Evolutionary conservation across 2,329 filamentous ascomycete genomes (phyloP).

Genomic region (Fusarium xylarioides): DNA sequence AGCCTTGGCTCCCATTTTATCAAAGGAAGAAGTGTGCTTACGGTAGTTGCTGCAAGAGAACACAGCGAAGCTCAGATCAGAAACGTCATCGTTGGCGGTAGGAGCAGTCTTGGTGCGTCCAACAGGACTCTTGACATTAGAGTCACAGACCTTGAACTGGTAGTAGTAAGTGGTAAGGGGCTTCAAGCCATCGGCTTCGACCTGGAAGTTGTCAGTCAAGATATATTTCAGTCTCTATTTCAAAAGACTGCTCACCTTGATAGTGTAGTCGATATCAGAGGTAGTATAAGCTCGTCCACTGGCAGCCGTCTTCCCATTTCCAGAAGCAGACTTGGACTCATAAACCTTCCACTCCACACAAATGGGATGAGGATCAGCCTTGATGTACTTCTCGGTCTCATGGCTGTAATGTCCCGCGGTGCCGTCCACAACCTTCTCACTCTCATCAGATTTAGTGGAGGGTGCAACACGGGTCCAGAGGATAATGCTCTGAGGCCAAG

Average conservation of each 20-base stretch:
- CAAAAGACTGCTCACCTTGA: conserved; percentile 61
- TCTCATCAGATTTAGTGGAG: conserved; percentile 54
- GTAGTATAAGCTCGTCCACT: conserved; percentile 72
- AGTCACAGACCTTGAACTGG: conserved; percentile 74
- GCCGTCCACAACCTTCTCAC: conserved; percentile 49
- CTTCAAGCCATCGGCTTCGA: conserved; percentile 70
- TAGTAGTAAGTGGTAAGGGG: conserved; percentile 74
- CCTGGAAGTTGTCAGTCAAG: conserved; percentile 47
- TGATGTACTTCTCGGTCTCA: conserved; percentile 55
- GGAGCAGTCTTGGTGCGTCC: conserved; percentile 78
- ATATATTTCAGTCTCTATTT: rapidly evolving
- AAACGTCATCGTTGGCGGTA: conserved; percentile 61
- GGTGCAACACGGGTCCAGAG: conserved; percentile 61
- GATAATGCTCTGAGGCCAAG: conserved; percentile 66
- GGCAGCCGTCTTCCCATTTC: conserved; percentile 54
- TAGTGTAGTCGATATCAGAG: conserved; percentile 78
- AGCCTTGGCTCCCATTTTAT: neutral
- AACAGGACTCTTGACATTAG: conserved; percentile 67
- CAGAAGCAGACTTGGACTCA: conserved; percentile 51
- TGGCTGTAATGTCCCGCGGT: conserved; percentile 56
- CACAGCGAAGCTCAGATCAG: conserved; percentile 69
- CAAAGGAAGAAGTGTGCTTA: neutral
- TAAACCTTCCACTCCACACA: conserved; percentile 72
- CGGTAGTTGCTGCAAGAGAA: conserved; percentile 77
- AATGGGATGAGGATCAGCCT: conserved; percentile 59